phyloP scores from a whole-genome alignment of 2,329 filamentous ascomycete genomes.

The Neonectria faginata region DNA sequence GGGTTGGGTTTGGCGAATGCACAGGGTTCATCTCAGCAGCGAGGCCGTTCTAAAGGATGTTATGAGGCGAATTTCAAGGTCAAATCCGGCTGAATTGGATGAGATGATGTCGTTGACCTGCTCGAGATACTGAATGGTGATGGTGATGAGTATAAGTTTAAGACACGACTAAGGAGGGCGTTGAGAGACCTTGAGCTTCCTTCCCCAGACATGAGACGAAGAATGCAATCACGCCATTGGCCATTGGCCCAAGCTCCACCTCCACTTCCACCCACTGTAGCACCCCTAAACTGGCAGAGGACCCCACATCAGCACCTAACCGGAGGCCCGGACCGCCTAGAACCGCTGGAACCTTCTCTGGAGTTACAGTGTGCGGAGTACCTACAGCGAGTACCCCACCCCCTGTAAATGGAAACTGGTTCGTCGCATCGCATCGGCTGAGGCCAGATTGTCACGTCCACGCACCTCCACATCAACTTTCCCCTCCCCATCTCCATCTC shows the following conservation, averaged over 20 bases:
- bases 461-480: slow-evolving; percentile 28
- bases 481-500: slow-evolving; percentile 38
- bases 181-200: too few relatives aligned
- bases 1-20: slow-evolving; percentile 57
- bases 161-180: background rate
- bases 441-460: slow-evolving; percentile 46
- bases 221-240: slow-evolving; percentile 30
- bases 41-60: slow-evolving; percentile 5
- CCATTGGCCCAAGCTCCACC: slow-evolving; percentile 32
- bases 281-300: slow-evolving; percentile 13
- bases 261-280: slow-evolving; percentile 26
- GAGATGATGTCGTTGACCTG: background rate
- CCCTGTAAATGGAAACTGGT: slow-evolving; percentile 34
- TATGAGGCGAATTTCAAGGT: background rate
- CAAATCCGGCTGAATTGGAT: background rate
- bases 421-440: slow-evolving; percentile 34
- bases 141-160: background rate
- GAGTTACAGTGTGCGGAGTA: background rate
- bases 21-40: slow-evolving; percentile 37
- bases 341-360: slow-evolving; percentile 27
- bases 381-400: slow-evolving; percentile 8
- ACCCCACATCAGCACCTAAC: slow-evolving; percentile 7
- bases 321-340: slow-evolving; percentile 5
- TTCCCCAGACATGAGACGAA: slow-evolving; percentile 1
- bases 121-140: background rate